Evolutionary conservation across 1,284 basidiomycete species (phyloP), one percentile per base, ranked within the genome.

Genomic region (Sporisorium iseilematis-ciliati): DNA sequence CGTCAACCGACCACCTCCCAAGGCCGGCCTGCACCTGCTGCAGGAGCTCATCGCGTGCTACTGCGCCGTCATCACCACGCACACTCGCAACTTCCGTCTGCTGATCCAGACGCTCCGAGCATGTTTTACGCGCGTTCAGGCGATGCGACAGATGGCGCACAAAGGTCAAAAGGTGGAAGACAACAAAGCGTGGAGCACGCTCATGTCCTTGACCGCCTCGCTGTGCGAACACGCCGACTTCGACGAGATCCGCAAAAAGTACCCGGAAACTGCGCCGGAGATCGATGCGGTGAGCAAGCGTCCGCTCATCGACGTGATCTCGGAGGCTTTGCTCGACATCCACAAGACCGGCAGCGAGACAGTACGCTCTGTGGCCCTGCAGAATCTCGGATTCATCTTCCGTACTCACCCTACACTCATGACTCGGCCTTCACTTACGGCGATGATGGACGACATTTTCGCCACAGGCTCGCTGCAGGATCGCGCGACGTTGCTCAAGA

Each of bases 11-110:
- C 91, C 82, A 10, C 71, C 72, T 38, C 62, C 62, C 25, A 73
- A 57, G 23, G 77, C 78, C 1, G 78, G 78, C 12, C 58, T 57
- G 14, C 60, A 69, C 3, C 45, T 79, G 20, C 67, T 84, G 38
- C 93, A 95, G 86, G 95, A 97, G 85, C 90, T 91, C 8, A 91
- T 99, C 12, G 93, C 93, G 0, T 97, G 95, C 79, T 91, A 95
- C 86, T 96, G 95, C 83, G 89, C 90, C 0, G 91, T 93, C 3
- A 91, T 96, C 1, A 90, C 91, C 55, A 87, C 92, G 78, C 88
- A 98, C 31, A 98, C 97, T 0, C 91, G 93, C 75, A 93, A 97
- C 78, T 96, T 91, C 79, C 86, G 86, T 14, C 89, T 91, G 25
- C 88, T 97, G 16, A 89, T 93, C 21, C 91, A 90, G 38, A 88